Evolutionary conservation across 2,329 filamentous ascomycete genomes (phyloP).

Genomic region (Fonsecaea multimorphosa): DNA sequence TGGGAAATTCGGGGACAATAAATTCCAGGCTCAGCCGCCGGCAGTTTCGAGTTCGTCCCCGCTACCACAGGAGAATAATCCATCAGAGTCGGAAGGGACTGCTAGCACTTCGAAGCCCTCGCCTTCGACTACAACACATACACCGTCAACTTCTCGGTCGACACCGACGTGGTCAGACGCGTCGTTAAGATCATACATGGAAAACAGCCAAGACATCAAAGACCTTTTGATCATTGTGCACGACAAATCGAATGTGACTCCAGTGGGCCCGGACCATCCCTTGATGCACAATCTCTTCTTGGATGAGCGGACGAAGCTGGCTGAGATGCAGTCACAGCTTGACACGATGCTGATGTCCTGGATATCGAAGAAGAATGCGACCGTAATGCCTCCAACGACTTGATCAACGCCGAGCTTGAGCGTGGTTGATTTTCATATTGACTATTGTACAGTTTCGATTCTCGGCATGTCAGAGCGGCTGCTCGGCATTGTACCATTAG

Average conservation of each 20-base stretch:
- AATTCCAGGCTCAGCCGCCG: slow-evolving; percentile 70
- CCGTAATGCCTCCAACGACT: slow-evolving; percentile 25
- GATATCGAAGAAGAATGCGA: slow-evolving; percentile 59
- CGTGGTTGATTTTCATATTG: slow-evolving; percentile 8
- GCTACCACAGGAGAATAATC: slow-evolving; percentile 42
- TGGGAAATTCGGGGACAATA: slow-evolving; percentile 72
- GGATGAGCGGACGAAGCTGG: slow-evolving; percentile 83
- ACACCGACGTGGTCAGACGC: slow-evolving; percentile 83
- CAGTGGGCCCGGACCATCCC: slow-evolving; percentile 83
- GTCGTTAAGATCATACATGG: slow-evolving; percentile 85
- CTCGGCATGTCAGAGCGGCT: slow-evolving; percentile 32
- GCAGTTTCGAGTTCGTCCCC: slow-evolving; percentile 22
- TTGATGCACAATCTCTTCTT: slow-evolving; percentile 80
- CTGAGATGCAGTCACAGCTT: slow-evolving; percentile 86
- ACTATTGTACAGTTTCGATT: slow-evolving; percentile 33
- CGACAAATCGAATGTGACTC: slow-evolving; percentile 82
- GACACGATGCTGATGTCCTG: slow-evolving; percentile 86
- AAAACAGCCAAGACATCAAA: slow-evolving; percentile 84
- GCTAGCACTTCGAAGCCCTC: slow-evolving; percentile 41
- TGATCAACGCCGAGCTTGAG: slow-evolving; percentile 18
- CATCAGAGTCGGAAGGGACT: slow-evolving; percentile 44
- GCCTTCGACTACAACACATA: slow-evolving; percentile 57
- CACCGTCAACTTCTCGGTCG: slow-evolving; percentile 60
- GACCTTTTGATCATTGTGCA: slow-evolving; percentile 91
- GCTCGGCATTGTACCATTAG: slow-evolving; percentile 36